A percentile compares a stretch with the other conserved stretches of the same genome.
Conservation (phyloP, 371 early-diverging fungal genomes). For the Cokeromyces recurvatus region DNA sequence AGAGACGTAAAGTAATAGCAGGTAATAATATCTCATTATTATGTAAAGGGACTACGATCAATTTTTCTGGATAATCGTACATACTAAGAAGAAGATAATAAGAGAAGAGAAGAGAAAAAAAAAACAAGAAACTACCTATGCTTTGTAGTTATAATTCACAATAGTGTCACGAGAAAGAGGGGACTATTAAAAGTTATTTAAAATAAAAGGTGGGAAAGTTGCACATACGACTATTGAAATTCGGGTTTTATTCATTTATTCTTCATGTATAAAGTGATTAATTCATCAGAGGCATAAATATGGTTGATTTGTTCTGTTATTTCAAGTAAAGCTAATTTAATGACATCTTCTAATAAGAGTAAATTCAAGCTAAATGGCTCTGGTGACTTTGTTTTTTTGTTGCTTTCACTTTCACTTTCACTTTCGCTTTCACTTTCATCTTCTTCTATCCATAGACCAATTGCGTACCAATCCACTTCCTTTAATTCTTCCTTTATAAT, state of each 20-base stretch:
- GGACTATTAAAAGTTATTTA: too few relatives aligned
- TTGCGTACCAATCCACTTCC: slow-evolving; percentile 37
- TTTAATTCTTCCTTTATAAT: slow-evolving; percentile 30
- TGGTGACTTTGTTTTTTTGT: slow-evolving; percentile 2
- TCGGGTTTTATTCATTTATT: slow-evolving; percentile 7
- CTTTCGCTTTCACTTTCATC: slow-evolving; percentile 8
- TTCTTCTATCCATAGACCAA: slow-evolving; percentile 27
- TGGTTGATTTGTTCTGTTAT: slow-evolving; percentile 57
- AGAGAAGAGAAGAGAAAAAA: neutral
- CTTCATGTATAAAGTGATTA: slow-evolving; percentile 54
- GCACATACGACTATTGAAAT: slow-evolving; percentile 3
- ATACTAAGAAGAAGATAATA: neutral
- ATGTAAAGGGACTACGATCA: slow-evolving; percentile 30
- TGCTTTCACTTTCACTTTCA: slow-evolving; percentile 16
- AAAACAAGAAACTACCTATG: neutral
- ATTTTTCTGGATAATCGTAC: slow-evolving; percentile 10
- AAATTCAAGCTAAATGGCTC: slow-evolving; percentile 25
- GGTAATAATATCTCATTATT: slow-evolving; percentile 35
- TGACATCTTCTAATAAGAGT: slow-evolving; percentile 62
- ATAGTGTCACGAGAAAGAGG: slow-evolving; percentile 9
- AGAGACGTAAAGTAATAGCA: slow-evolving; percentile 26
- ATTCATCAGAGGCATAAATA: slow-evolving; percentile 66
- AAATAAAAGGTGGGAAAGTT: slow-evolving; percentile 18
- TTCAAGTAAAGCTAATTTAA: slow-evolving; percentile 63
- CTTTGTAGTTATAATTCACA: slow-evolving; percentile 7